Evolutionary conservation across 2,329 filamentous ascomycete genomes (phyloP), one percentile per base, ranked within the genome.

Genomic region (Arthrobotrys musiformis): DNA sequence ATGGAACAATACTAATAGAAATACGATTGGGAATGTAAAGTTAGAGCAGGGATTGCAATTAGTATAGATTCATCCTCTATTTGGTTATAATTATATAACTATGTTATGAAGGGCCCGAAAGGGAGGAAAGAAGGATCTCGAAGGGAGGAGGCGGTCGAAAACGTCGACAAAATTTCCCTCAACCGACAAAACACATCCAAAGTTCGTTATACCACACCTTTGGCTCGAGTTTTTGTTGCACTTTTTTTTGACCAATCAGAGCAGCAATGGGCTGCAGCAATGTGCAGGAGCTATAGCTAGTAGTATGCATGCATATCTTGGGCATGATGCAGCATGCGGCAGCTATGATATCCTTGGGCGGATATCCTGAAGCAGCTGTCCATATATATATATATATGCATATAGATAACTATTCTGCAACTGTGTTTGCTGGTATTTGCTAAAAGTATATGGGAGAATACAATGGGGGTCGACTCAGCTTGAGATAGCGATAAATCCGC

Each of bases 331-430:
- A n/a, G n/a, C n/a, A n/a, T n/a, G n/a, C n/a, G n/a, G n/a, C n/a
- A n/a, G n/a, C n/a, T n/a, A n/a, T n/a, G 50, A 7, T 58, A 40
- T 22, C 52, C 30, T 58, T 7, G 19, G 40, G 30, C 30, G 40
- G 52, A n/a, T 56, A 56, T 26, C 52, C 52, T 56, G 28, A 17
- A 56, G 52, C 28, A 56, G 52, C 17, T 37, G 37, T 35, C n/a
- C 52, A 5, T 5, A 35, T 5, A 35, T 5, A 35, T 35, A 5
- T 35, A n/a, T n/a, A n/a, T n/a, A n/a, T n/a, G n/a, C n/a, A n/a
- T n/a, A n/a, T n/a, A n/a, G n/a, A n/a, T n/a, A n/a, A n/a, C n/a
- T n/a, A n/a, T n/a, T n/a, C n/a, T n/a, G n/a, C n/a, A n/a, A n/a
- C n/a, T n/a, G n/a, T n/a, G n/a, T n/a, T n/a, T n/a, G n/a, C n/a